Evolutionary conservation across 2,329 filamentous ascomycete species (phyloP), one percentile per base, ranked within the genome.

Genomic region (Nemania abortiva): DNA sequence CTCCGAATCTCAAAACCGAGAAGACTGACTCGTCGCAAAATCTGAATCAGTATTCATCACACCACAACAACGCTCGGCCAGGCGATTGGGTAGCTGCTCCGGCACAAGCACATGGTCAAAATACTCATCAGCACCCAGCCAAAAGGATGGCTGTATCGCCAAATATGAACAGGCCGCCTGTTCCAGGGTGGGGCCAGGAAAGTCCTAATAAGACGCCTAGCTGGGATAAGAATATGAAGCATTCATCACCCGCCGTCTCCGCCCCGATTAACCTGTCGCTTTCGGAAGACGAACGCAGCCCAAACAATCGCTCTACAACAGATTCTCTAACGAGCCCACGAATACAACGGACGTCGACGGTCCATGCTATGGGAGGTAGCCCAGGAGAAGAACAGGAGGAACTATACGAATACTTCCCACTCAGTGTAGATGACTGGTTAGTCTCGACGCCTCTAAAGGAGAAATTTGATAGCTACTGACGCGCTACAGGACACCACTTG

Each of bases 341-440:
- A 68, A 71, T 70, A 73, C 79, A 66, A 71, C 78, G 68, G 72
- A 63, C 78, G 6, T 74, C 76, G 10, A 75, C 77, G 1, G 80
- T 77, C 4, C 80, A 81, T 24, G 80, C 80, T 61, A 73, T 76
- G 54, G 85, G 85, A 73, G 86, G 88, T 77, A 90, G 91, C 77
- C 86, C 92, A 39, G 82, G 90, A 72, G 94, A 97, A 74, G 91
- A 91, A 74, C 91, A 91, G 0, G 95, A 98, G 80, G 84, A 95
- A 72, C 83, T 98, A 20, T 98, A 98, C 78, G 95, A 98, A 81
- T 98, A 98, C 78, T 98, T 98, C 72, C 95, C 95, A 0, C 85
- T 98, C 18, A 94, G 92, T 57, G 83, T 97, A 67, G 94, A 98
- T 79, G 95, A 98, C 77, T 98, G 92, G 92, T 88, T 79, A 76